These are phyloP conservation scores for Globisporangium sylvaticum DNA, from an alignment of 352 stramenopile species.

Conservation along the genomic window DNA sequence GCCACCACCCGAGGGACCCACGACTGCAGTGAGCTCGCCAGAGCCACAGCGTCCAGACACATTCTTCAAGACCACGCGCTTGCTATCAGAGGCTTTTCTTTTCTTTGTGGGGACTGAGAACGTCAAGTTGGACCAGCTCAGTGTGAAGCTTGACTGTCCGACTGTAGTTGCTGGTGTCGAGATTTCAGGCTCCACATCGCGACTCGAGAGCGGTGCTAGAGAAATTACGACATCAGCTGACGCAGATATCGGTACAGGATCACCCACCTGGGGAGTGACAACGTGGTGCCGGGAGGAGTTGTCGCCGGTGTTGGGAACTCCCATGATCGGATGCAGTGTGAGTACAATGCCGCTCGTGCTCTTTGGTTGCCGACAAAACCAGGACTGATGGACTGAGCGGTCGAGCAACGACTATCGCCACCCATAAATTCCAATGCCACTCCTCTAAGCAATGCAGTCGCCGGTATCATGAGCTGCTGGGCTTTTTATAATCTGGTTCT, in stretches of 20 bases:
- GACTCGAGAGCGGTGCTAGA: neutral
- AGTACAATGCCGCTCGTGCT: too few species aligned
- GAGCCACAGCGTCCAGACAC: slow-evolving; percentile 47
- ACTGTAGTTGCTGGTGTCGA: neutral
- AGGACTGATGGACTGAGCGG: too few species aligned
- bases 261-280: neutral
- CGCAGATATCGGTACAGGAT: neutral
- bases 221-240: neutral
- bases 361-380: too few species aligned
- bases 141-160: slow-evolving; percentile 21
- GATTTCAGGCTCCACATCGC: neutral
- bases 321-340: too few species aligned
- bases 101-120: slow-evolving; percentile 31
- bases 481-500: too few species aligned
- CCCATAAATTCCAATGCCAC: too few species aligned
- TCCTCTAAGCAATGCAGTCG: too few species aligned
- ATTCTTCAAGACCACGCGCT: slow-evolving; percentile 41
- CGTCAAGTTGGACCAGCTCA: slow-evolving; percentile 67
- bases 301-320: neutral
- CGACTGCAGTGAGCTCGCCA: slow-evolving; percentile 60
- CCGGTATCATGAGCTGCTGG: too few species aligned
- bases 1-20: too few species aligned
- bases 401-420: too few species aligned
- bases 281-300: too few species aligned
- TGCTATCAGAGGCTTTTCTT: slow-evolving; percentile 12